phyloP scores from a whole-genome alignment of 768 basidiomycete genomes.

The Leucosporidium scottii region DNA sequence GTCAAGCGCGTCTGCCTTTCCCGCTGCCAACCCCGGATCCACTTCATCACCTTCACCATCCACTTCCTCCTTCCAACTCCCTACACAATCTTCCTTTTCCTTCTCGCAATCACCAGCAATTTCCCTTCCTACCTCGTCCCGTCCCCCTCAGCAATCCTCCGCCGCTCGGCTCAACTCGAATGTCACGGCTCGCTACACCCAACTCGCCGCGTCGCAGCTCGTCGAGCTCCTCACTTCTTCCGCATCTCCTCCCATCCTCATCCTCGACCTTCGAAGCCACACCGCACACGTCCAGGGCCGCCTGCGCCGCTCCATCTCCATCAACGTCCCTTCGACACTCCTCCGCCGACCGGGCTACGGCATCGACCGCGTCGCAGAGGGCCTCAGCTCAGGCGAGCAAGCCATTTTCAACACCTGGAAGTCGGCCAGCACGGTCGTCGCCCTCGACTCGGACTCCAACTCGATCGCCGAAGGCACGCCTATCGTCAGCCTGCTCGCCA shows the following conservation, averaged over 20 bases:
- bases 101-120: neutral
- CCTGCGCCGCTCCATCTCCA: constrained; percentile 63
- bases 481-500: constrained; percentile 42
- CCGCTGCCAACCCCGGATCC: too few species aligned
- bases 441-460: constrained; percentile 75
- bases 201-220: constrained; percentile 13
- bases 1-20: too few species aligned
- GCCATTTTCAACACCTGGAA: constrained; percentile 50
- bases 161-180: neutral
- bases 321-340: constrained; percentile 88
- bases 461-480: constrained; percentile 52
- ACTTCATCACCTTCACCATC: neutral
- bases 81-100: neutral
- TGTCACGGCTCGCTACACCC: constrained; percentile 7
- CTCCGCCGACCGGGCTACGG: constrained; percentile 85
- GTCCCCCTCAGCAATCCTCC: too few species aligned
- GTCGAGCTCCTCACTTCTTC: constrained; percentile 10
- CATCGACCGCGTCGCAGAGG: constrained; percentile 63
- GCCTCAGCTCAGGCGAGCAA: constrained; percentile 62
- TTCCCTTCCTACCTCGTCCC: neutral
- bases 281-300: constrained; percentile 59
- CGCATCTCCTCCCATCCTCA: constrained; percentile 45
- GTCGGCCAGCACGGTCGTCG: constrained; percentile 53
- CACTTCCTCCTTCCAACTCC: neutral
- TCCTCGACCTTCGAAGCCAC: constrained; percentile 84